Percentiles rank a stretch among this genome's conserved stretches.
Conservation (phyloP, 2,329 filamentous ascomycete species). For the Exophiala lecanii-corni region DNA sequence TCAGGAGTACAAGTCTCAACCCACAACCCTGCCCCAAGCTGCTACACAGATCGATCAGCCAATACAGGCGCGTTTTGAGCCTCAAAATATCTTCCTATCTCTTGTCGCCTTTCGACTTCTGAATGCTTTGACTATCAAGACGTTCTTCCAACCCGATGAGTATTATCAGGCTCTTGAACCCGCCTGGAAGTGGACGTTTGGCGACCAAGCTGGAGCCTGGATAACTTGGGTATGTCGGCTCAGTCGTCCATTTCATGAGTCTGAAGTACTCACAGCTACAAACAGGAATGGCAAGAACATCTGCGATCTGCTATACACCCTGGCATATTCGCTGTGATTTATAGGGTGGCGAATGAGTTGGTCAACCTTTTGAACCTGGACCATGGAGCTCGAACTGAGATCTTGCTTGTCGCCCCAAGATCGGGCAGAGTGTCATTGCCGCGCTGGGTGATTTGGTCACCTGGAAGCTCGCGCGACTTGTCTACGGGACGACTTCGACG, state of each 20-base stretch:
- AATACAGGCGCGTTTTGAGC: too few species aligned
- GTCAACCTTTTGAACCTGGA: conserved; percentile 53
- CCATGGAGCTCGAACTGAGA: conserved; percentile 55
- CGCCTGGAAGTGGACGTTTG: conserved; percentile 86
- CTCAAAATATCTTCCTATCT: conserved; percentile 34
- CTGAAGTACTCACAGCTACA: conserved; percentile 13
- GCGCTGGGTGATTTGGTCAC: conserved; percentile 80
- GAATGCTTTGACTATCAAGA: conserved; percentile 73
- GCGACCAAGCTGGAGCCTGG: conserved; percentile 67
- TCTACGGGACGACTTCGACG: conserved; percentile 64
- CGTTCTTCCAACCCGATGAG: conserved; percentile 98
- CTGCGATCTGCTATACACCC: conserved; percentile 89
- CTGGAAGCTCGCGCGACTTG: conserved; percentile 70
- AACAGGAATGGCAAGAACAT: conserved; percentile 84
- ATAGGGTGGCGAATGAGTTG: conserved; percentile 57
- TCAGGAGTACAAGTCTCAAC: too few species aligned
- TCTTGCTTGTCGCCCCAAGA: conserved; percentile 70
- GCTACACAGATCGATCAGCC: too few species aligned
- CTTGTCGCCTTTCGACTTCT: conserved; percentile 66
- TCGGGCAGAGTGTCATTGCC: conserved; percentile 72
- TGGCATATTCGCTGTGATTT: conserved; percentile 73
- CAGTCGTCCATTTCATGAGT: conserved; percentile 3
- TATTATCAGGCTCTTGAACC: conserved; percentile 95
- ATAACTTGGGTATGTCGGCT: conserved; percentile 76
- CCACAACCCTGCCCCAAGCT: too few species aligned